Evolutionary conservation across 768 basidiomycete genomes (phyloP).

Genomic region (Aureoboletus auriporus): DNA sequence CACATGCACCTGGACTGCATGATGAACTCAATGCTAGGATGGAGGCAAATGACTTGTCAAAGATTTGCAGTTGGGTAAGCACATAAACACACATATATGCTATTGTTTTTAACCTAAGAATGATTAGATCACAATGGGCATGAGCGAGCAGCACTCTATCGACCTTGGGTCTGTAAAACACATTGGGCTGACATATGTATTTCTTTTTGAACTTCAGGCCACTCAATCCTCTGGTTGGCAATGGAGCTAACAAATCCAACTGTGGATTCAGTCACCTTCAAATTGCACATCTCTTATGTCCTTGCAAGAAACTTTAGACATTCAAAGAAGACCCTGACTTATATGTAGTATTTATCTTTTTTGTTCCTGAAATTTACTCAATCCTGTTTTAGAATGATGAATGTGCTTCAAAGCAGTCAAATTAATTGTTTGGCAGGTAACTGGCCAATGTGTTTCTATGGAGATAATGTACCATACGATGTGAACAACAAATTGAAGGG

Average conservation of each 20-base stretch:
- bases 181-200: background rate
- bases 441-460: constrained; percentile 2
- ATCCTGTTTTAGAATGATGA: background rate
- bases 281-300: background rate
- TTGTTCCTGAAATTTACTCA: background rate
- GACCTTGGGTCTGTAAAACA: background rate
- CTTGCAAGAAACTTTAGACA: background rate
- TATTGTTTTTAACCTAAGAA: background rate
- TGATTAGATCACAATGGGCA: background rate
- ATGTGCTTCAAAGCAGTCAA: background rate
- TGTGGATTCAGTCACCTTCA: background rate
- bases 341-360: background rate
- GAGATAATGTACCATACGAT: background rate
- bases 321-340: constrained; percentile 2
- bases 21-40: background rate
- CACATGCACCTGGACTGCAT: background rate
- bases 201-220: background rate
- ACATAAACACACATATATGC: background rate
- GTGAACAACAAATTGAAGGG: background rate
- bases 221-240: background rate
- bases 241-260: background rate
- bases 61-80: background rate
- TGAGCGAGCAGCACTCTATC: background rate
- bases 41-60: background rate
- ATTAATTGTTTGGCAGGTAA: background rate